Conservation (phyloP, 495 filamentous ascomycete genomes). For the Sabuloglossum arenarium region DNA sequence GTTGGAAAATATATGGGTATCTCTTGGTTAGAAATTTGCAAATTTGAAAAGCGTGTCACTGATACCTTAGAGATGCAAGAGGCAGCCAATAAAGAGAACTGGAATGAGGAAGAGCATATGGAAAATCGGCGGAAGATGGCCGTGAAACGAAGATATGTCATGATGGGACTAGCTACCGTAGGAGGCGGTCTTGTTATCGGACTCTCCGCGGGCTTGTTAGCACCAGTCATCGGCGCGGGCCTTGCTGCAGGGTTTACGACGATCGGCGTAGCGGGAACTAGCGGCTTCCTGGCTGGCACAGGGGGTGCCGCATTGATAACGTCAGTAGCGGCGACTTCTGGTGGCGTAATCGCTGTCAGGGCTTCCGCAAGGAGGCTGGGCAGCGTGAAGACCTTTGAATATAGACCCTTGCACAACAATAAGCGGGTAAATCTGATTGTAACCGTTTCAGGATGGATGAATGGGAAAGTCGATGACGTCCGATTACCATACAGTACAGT, state of each 20-base stretch:
- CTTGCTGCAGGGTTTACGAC: conserved; percentile 89
- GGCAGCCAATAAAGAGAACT: conserved; percentile 77
- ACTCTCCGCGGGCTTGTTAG: conserved; percentile 75
- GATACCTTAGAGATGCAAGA: conserved; percentile 97
- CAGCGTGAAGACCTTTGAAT: conserved; percentile 89
- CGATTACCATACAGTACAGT: conserved; percentile 88
- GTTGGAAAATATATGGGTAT: conserved; percentile 64
- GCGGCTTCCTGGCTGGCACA: conserved; percentile 72
- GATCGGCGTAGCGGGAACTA: conserved; percentile 78
- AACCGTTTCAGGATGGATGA: conserved; percentile 96
- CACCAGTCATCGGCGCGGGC: conserved; percentile 86
- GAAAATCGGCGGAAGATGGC: conserved; percentile 64
- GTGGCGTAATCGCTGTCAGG: conserved; percentile 62
- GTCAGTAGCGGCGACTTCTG: conserved; percentile 67
- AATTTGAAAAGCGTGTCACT: conserved; percentile 93
- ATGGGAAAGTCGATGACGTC: conserved; percentile 89
- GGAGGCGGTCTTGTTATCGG: conserved; percentile 93
- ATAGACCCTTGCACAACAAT: conserved; percentile 89
- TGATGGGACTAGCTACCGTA: conserved; percentile 95
- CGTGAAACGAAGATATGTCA: conserved; percentile 61
- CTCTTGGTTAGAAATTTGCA: conserved; percentile 80
- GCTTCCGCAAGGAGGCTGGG: conserved; percentile 76
- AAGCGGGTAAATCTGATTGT: conserved; percentile 93
- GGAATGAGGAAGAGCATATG: conserved; percentile 93
- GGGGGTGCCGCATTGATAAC: conserved; percentile 91